phyloP scores from a whole-genome alignment of 83 land plant species.

The Picea mariana region DNA sequence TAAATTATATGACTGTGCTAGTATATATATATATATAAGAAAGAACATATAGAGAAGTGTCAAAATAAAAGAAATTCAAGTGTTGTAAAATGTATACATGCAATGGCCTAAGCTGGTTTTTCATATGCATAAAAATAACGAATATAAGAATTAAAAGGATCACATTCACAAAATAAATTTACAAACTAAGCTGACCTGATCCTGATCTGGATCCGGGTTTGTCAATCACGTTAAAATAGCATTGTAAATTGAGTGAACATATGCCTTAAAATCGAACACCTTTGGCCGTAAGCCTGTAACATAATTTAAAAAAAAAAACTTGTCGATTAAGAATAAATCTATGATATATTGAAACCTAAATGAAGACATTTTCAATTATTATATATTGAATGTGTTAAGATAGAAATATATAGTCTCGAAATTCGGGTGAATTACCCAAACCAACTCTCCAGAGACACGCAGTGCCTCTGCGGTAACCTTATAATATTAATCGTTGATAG shows the following conservation, averaged over 20 bases:
- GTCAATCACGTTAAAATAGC: conserved; percentile 88
- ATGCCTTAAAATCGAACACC: conserved; percentile 74
- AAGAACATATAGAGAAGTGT: neutral
- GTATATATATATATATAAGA: too few species aligned
- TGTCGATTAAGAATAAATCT: neutral
- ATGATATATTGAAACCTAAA: neutral
- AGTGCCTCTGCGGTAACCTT: conserved; percentile 98
- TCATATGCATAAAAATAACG: neutral
- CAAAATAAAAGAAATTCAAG: neutral
- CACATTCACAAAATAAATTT: too few species aligned
- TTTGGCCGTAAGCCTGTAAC: conserved; percentile 33
- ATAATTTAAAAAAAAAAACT: neutral
- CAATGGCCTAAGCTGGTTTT: neutral
- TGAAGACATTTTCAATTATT: neutral
- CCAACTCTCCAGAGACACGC: conserved; percentile 95
- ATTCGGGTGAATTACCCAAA: conserved; percentile 84
- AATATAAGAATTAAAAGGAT: neutral
- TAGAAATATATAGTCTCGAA: conserved; percentile 35
- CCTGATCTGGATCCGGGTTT: too few species aligned
- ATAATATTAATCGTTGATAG: conserved; percentile 92
- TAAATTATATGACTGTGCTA: too few species aligned
- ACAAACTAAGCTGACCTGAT: conserved; percentile 76
- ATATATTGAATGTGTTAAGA: conserved; percentile 2
- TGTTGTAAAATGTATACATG: neutral
- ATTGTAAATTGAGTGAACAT: conserved; percentile 83